phyloP scores from a whole-genome alignment of 73 alveolate genomes.

The Durusdinium trenchii region DNA sequence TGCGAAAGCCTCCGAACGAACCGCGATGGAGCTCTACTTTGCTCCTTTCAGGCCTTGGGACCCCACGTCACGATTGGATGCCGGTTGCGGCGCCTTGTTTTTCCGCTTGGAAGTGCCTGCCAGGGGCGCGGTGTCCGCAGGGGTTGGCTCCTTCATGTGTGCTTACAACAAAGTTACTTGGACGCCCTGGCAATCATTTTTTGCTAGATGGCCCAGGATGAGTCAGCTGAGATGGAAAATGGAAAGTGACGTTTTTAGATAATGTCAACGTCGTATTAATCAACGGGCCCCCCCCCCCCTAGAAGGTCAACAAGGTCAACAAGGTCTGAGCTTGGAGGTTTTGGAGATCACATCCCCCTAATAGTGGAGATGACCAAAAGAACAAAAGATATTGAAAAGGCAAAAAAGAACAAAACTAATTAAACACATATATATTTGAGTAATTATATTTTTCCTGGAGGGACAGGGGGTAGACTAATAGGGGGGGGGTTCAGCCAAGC shows the following conservation, averaged over 20 bases:
- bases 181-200: not conserved
- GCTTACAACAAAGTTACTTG: slow-evolving; percentile 68
- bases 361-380: no score
- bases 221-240: not conserved
- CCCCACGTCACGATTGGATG: not conserved
- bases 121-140: slow-evolving; percentile 81
- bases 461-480: no score
- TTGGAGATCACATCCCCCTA: no score
- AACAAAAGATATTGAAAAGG: no score
- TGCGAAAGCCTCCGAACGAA: slow-evolving; percentile 64
- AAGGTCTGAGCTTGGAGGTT: no score
- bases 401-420: no score
- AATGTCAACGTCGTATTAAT: no score
- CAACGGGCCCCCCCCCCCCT: no score
- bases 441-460: no score
- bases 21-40: slow-evolving; percentile 48
- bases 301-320: no score
- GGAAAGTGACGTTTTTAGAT: not conserved
- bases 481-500: no score
- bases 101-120: not conserved
- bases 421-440: no score
- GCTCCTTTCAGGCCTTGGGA: slow-evolving; percentile 32
- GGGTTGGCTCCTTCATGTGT: slow-evolving; percentile 87
- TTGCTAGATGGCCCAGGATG: not conserved
- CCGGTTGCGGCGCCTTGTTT: not conserved